Evolutionary conservation across 2,329 filamentous ascomycete genomes (phyloP).

Genomic region (Trichoderma sp.): DNA sequence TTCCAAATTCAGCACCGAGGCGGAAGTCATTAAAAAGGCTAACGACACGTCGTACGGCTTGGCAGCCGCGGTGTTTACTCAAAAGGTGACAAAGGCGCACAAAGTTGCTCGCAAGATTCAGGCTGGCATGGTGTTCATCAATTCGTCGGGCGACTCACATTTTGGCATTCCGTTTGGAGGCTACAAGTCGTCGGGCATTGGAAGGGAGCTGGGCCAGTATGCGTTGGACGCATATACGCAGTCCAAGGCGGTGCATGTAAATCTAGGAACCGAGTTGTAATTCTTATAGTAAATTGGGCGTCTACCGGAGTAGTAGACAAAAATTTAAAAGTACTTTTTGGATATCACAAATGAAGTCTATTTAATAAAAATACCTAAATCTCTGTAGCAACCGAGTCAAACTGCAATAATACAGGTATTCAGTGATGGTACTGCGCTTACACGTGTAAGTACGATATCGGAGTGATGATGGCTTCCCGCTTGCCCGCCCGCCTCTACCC

Average conservation of each 20-base stretch:
- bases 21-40: conserved; percentile 49
- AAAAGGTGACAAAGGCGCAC: conserved; percentile 33
- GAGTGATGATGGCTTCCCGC: background rate
- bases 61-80: conserved; percentile 31
- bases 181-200: conserved; percentile 35
- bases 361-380: background rate
- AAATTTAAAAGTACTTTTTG: background rate
- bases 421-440: background rate
- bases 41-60: conserved; percentile 47
- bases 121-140: conserved; percentile 66
- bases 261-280: background rate
- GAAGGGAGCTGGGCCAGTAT: conserved; percentile 34
- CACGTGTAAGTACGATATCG: background rate
- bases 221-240: conserved; percentile 33
- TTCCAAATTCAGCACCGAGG: conserved; percentile 46
- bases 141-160: conserved; percentile 35
- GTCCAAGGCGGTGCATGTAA: conserved; percentile 29
- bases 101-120: conserved; percentile 53
- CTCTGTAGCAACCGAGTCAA: background rate
- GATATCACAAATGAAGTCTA: background rate
- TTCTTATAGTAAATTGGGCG: background rate
- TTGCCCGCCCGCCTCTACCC: background rate
- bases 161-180: conserved; percentile 35
- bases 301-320: background rate
- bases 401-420: too few relatives aligned